Conservation (phyloP, 2,329 filamentous ascomycete genomes). For the Calcarisporium arbuscula region DNA sequence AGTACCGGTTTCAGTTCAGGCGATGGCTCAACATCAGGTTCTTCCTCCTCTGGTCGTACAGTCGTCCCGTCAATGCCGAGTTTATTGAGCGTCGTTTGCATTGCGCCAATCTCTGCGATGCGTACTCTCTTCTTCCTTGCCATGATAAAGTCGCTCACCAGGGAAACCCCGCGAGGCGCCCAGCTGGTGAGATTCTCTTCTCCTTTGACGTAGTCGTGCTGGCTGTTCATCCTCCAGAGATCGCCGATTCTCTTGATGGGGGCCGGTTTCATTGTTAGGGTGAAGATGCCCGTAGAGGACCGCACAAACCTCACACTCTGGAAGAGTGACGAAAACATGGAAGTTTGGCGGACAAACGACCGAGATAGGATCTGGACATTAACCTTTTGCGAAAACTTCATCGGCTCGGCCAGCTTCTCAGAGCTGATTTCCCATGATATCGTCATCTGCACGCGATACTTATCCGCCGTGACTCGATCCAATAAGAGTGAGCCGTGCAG, state of each 20-base stretch:
- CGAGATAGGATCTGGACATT: conserved; percentile 79
- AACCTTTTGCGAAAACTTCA: conserved; percentile 77
- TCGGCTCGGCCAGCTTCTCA: conserved; percentile 76
- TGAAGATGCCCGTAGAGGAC: conserved; percentile 81
- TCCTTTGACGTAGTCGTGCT: conserved; percentile 92
- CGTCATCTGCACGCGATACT: conserved; percentile 83
- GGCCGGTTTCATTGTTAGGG: conserved; percentile 75
- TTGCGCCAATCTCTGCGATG: conserved; percentile 72
- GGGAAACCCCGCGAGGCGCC: conserved; percentile 81
- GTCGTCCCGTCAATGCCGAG: conserved; percentile 43
- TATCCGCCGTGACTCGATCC: conserved; percentile 89
- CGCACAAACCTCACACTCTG: conserved; percentile 80
- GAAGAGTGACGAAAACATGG: conserved; percentile 82
- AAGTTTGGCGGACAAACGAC: conserved; percentile 77
- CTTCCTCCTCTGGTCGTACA: conserved; percentile 22
- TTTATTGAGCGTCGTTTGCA: conserved; percentile 58
- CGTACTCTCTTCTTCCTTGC: conserved; percentile 68
- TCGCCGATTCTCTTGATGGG: conserved; percentile 89
- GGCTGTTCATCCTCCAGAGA: conserved; percentile 92
- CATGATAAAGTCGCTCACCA: conserved; percentile 81
- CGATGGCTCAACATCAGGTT: conserved; percentile 28
- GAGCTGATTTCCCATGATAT: conserved; percentile 82
- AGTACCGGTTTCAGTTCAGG: conserved; percentile 34
- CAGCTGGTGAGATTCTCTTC: conserved; percentile 81
- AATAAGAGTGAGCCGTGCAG: conserved; percentile 85